phyloP scores from a whole-genome alignment of 1,284 basidiomycete genomes.

The Xerocomus amazonicus region DNA sequence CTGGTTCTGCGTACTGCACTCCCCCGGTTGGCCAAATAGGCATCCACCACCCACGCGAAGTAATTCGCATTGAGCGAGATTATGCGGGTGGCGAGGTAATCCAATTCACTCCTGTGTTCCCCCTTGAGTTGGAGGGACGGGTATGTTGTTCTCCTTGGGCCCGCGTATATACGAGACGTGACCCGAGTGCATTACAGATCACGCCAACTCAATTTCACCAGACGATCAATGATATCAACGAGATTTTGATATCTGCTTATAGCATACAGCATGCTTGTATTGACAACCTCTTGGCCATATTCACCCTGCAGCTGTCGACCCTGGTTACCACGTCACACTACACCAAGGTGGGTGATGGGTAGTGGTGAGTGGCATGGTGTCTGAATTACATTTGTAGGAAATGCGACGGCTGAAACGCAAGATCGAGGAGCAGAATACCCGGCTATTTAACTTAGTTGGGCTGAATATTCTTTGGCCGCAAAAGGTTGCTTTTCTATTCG shows the following conservation, averaged over 20 bases:
- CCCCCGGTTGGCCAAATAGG: slow-evolving; percentile 76
- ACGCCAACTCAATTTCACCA: slow-evolving; percentile 81
- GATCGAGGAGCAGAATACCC: slow-evolving; percentile 63
- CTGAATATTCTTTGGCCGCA: slow-evolving; percentile 79
- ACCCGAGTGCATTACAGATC: slow-evolving; percentile 44
- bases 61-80: slow-evolving; percentile 79
- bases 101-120: slow-evolving; percentile 79
- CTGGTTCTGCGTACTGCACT: slow-evolving; percentile 72
- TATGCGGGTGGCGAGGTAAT: slow-evolving; percentile 77
- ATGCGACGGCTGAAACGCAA: slow-evolving; percentile 64
- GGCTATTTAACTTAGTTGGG: slow-evolving; percentile 75
- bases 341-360: slow-evolving; percentile 52
- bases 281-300: slow-evolving; percentile 67
- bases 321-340: slow-evolving; percentile 68
- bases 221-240: slow-evolving; percentile 82
- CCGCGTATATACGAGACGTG: neutral
- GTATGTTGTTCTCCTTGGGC: slow-evolving; percentile 44
- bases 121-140: slow-evolving; percentile 78
- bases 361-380: neutral
- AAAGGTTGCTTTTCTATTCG: slow-evolving; percentile 79
- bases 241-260: slow-evolving; percentile 74
- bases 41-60: slow-evolving; percentile 79
- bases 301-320: slow-evolving; percentile 72
- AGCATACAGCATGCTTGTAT: slow-evolving; percentile 60
- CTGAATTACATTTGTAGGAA: slow-evolving; percentile 48